Percentiles rank a stretch among this genome's conserved stretches.
These are phyloP conservation scores for Colletotrichum gloeosporioides DNA, from an alignment of 2,329 filamentous ascomycete species.

Conservation along the genomic window DNA sequence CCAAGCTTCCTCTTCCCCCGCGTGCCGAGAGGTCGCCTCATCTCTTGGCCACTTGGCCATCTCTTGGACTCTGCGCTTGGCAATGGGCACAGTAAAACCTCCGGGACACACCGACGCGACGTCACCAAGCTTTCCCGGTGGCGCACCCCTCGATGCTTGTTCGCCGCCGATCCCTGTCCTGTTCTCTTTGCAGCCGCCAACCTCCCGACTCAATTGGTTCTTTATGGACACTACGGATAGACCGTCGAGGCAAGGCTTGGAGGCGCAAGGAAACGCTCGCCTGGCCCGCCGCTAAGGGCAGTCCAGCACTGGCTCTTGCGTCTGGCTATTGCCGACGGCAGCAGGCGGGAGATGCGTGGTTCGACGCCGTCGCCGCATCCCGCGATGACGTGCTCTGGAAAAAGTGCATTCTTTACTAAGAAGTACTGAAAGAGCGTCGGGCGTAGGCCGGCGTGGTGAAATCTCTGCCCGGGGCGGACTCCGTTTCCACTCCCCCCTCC, in stretches of 20 bases:
- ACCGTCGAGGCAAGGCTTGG: neutral
- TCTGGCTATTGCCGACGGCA: neutral
- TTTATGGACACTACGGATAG: neutral
- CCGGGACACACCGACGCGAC: neutral
- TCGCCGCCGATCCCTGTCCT: neutral
- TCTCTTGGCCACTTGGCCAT: constrained; percentile 16
- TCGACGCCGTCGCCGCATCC: neutral
- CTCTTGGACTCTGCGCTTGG: constrained; percentile 7
- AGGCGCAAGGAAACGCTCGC: neutral
- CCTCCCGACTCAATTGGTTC: neutral
- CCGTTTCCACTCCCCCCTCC: neutral
- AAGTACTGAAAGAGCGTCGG: neutral
- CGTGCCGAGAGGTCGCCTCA: constrained; percentile 11
- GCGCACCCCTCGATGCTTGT: constrained; percentile 13
- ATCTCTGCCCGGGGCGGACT: neutral
- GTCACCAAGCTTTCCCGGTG: constrained; percentile 18
- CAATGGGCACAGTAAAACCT: neutral
- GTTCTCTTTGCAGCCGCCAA: neutral
- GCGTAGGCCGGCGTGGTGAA: neutral
- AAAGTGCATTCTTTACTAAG: neutral
- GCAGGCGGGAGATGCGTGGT: neutral
- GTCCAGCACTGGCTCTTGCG: neutral
- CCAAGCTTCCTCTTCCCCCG: neutral
- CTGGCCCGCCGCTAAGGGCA: neutral
- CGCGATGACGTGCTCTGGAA: constrained; percentile 11